phyloP scores from a whole-genome alignment of 345 rosid species.

The Gossypium raimondii region DNA sequence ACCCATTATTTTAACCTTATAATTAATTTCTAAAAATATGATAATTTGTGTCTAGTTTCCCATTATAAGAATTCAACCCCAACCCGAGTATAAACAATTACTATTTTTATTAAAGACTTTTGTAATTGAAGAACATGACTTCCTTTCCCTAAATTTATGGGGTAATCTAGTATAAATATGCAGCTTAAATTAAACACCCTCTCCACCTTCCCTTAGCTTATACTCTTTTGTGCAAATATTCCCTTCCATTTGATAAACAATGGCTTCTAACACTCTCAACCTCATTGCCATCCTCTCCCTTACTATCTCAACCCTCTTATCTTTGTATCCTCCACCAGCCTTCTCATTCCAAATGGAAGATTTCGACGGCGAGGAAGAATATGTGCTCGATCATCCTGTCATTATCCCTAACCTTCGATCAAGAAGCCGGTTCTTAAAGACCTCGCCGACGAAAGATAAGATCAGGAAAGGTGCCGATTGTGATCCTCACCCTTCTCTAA shows the following conservation, averaged over 20 bases:
- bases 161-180: background rate
- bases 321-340: conserved; percentile 6
- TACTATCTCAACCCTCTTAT: background rate
- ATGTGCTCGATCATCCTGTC: conserved; percentile 35
- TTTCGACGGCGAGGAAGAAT: conserved; percentile 24
- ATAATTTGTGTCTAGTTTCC: too few relatives aligned
- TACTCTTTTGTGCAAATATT: background rate
- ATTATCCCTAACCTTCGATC: conserved; percentile 3
- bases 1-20: too few relatives aligned
- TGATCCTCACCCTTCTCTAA: conserved; percentile 13
- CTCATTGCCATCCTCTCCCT: conserved; percentile 6
- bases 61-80: too few relatives aligned
- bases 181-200: background rate
- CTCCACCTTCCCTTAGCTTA: background rate
- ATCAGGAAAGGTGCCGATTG: conserved; percentile 44
- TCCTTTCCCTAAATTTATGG: background rate
- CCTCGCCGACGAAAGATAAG: conserved; percentile 18
- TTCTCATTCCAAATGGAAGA: background rate
- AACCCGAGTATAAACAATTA: too few relatives aligned
- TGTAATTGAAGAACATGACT: too few relatives aligned
- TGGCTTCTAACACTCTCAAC: conserved; percentile 15
- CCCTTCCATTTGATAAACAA: conserved; percentile 4
- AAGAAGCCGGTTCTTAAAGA: conserved; percentile 34
- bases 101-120: too few relatives aligned
- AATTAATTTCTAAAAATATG: too few relatives aligned